A percentile compares a stretch with the other conserved stretches of the same genome.
phyloP scores from a whole-genome alignment of 306 rosid genomes.

The Quercus ilex region DNA sequence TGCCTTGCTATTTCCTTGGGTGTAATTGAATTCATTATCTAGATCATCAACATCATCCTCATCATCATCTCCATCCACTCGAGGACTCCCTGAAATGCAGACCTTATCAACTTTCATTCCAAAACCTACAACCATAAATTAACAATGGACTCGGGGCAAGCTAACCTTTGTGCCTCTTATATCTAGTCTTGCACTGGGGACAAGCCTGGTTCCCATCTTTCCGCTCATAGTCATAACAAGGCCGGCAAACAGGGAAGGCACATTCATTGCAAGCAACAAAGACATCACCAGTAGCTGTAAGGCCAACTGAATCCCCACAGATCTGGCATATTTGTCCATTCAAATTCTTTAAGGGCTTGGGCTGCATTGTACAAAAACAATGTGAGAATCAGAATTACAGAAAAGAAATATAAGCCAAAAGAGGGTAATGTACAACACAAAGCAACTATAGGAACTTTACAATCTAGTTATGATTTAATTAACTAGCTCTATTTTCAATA shows the following conservation, averaged over 20 bases:
- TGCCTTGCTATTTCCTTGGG: conserved; percentile 49
- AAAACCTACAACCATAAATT: neutral
- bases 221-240: conserved; percentile 91
- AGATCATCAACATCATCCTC: conserved; percentile 87
- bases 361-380: conserved; percentile 38
- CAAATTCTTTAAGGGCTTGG: conserved; percentile 77
- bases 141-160: neutral
- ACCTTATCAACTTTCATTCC: conserved; percentile 12
- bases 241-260: conserved; percentile 92
- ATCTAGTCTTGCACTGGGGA: conserved; percentile 97
- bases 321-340: conserved; percentile 87
- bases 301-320: conserved; percentile 83
- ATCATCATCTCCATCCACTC: conserved; percentile 96
- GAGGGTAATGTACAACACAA: neutral
- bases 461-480: neutral
- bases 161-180: conserved; percentile 84
- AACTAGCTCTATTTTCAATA: neutral
- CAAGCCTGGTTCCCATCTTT: conserved; percentile 93
- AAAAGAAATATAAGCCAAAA: neutral
- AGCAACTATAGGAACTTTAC: neutral
- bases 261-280: conserved; percentile 99
- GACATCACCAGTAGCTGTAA: conserved; percentile 64
- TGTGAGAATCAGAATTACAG: conserved; percentile 15
- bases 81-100: conserved; percentile 73
- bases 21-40: conserved; percentile 79